Base-by-base conservation (phyloP, 2,329 filamentous ascomycete species). In the Penicillium sp. region DNA sequence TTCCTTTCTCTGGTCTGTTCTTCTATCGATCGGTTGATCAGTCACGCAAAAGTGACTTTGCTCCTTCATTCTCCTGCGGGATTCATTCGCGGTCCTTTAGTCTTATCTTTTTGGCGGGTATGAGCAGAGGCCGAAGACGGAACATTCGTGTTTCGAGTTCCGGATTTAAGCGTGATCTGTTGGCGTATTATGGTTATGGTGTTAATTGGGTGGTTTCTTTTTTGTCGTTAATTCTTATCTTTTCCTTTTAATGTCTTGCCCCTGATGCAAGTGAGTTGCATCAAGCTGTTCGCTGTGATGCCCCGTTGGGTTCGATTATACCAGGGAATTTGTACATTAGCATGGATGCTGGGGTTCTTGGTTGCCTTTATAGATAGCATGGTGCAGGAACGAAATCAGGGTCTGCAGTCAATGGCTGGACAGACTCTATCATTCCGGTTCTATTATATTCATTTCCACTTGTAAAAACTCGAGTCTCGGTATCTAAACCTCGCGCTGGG, bases 291-390 rank as follows among this genome's bases (percentile, higher is more conserved):
- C 31, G n/a, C 14, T 19, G 27, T 42, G 27, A 23, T 23, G 39
- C 19, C 39, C 16, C 26, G 31, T 31, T 48, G 26, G 39, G 14
- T 52, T 37, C 23, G 45, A 26, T 53, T 66, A 64, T 63, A 63
- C 58, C 62, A 61, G 37, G 61, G 50, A 53, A 51, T 53, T 57
- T 65, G 62, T 66, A 64, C 60, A 64, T 63, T 66, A 64, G 62
- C 62, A 64, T 63, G 53, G 62, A 61, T 57, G 50, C 47, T 45
- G 53, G 58, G 58, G 50, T 57, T 29, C 46, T 51, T 54, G 31
- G 14, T 50, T 43, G 43, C 27, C 26, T 33, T 51, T 42, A 42
- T 42, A 42, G 49, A 35, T 21, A 49, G 27, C 19, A 19, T 16
- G 21, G n/a, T 29, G 4, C 23, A 21, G 16, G 11, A 39, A 42